Evolutionary conservation across 345 rosid species (phyloP).

Genomic region (Eutrema japonicum): DNA sequence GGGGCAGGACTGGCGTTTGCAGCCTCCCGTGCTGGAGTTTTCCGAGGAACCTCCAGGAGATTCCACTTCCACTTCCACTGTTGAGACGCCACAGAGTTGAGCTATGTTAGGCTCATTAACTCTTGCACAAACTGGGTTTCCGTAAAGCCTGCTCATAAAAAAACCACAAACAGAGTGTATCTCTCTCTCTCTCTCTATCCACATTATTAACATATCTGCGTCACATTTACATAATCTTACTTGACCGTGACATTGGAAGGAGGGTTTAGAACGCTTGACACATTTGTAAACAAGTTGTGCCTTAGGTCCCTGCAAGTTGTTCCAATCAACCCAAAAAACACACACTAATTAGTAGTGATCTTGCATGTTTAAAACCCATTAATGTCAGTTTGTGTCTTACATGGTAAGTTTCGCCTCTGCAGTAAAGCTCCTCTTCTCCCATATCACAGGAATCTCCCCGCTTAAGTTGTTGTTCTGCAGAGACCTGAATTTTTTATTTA

Average conservation of each 20-base stretch:
- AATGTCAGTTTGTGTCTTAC: slow-evolving; percentile 37
- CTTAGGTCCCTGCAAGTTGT: slow-evolving; percentile 56
- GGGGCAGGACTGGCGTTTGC: slow-evolving; percentile 53
- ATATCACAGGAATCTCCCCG: slow-evolving; percentile 53
- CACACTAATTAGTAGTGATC: too few species aligned
- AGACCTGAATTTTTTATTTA: slow-evolving; percentile 42
- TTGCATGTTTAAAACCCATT: background rate
- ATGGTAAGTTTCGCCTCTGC: slow-evolving; percentile 38
- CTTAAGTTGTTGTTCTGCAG: slow-evolving; percentile 50
- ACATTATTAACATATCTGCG: background rate
- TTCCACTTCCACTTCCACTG: slow-evolving; percentile 41
- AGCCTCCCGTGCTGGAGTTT: slow-evolving; percentile 33
- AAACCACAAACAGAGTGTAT: slow-evolving; percentile 18
- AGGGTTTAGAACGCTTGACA: slow-evolving; percentile 50
- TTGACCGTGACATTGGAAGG: slow-evolving; percentile 57
- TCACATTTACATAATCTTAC: slow-evolving; percentile 40
- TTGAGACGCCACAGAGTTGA: slow-evolving; percentile 48
- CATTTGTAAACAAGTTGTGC: slow-evolving; percentile 53
- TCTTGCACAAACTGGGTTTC: slow-evolving; percentile 59
- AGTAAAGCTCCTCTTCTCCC: slow-evolving; percentile 46
- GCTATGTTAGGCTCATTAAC: slow-evolving; percentile 44
- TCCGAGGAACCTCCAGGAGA: slow-evolving; percentile 36
- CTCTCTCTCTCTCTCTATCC: background rate
- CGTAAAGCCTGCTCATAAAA: slow-evolving; percentile 57
- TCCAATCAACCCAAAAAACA: too few species aligned